Evolutionary conservation across 2,329 filamentous ascomycete species (phyloP), one percentile per base, ranked within the genome.

Genomic region (Pyrenochaeta sp.): DNA sequence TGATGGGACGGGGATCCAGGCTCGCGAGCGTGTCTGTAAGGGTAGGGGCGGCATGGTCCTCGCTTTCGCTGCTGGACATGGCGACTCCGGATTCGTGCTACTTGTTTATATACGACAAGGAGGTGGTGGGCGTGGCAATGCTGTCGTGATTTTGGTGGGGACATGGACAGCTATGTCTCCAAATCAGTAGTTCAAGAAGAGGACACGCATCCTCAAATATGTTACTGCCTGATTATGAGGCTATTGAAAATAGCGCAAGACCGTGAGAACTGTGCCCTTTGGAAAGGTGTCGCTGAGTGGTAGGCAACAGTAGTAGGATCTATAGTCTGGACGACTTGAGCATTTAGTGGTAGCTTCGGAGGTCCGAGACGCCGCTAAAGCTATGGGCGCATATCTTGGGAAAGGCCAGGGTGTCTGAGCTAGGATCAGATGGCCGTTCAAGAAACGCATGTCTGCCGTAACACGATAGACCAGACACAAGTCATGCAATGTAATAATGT

Each of bases 1-100:
- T 87, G 32, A 93, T 79, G 54, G 73, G 71, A 45, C 72, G 73
- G 32, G 65, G 58, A 44, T 64, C 66, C 27, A 68, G 44, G 57
- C 50, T 69, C 32, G 63, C 52, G 34, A 64, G 55, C 28, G 64
- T 68, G 63, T 70, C 65, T 36, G 71, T 64, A 43, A 70, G 64
- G 24, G 64, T 67, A 10, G 70, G 67, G 25, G 64, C 56, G 46
- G 59, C 54, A 58, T 68, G 56, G 46, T 64, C 53, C 32, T 72
- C 68, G 65, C 59, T 63, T 19, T 56, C 70, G 64, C 50, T 59
- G 62, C 64, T 71, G 54, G 73, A 73, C 73, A 76, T 77, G 56
- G 60, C 61, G 62, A 52, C 36, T 47, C 8, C 24, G 22, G 28
- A 45, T 52, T 40, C 34, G 32, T 42, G 19, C 52, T 53, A 36